Evolutionary conservation across 345 rosid genomes (phyloP), one percentile per base, ranked within the genome.

Genomic region (Ceriops decandra): DNA sequence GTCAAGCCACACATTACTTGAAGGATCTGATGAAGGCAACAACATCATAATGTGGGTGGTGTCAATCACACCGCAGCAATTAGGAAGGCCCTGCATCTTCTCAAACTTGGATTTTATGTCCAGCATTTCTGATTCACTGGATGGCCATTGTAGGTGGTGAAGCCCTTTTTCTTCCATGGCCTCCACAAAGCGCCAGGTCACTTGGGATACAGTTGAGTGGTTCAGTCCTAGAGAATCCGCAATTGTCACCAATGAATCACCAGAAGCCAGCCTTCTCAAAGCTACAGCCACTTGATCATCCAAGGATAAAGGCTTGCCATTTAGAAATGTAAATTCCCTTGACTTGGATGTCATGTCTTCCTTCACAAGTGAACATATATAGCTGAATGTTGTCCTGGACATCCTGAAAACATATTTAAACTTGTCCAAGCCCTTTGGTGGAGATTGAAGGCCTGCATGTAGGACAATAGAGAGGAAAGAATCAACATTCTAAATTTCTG

Each of bases 111-210:
- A 78, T 77, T 87, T 87, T 52, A 84, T 73, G 9, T 78, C 72
- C 1, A 36, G 22, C 78, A 77, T 72, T 68, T 82, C 77, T 15
- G 72, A 53, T 64, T 77, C 85, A 46, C 72, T 63, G 28, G 85
- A 76, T 59, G 92, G 92, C 88, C 92, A 85, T 38, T 62, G 74
- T 28, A 87, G 79, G 77, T 87, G 92, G 36, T 67, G 80, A 61
- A 82, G 82, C 13, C 83, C 88, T 28, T 72, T 79, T 76, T 84
- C 83, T 81, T 87, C 92, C 85, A 87, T 72, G 21, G 92, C 74
- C 76, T 85, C 84, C 7, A 87, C 84, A 61, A 87, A 85, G 24
- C 85, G 89, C 88, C 89, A 87, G 20, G 92, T 87, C 46, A 84
- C 82, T 78, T 87, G 92, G 28, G 83, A 81, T 60, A 87, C 89